Evolutionary conservation across 441 rosid species (phyloP).

Genomic region (Populus hybrid): DNA sequence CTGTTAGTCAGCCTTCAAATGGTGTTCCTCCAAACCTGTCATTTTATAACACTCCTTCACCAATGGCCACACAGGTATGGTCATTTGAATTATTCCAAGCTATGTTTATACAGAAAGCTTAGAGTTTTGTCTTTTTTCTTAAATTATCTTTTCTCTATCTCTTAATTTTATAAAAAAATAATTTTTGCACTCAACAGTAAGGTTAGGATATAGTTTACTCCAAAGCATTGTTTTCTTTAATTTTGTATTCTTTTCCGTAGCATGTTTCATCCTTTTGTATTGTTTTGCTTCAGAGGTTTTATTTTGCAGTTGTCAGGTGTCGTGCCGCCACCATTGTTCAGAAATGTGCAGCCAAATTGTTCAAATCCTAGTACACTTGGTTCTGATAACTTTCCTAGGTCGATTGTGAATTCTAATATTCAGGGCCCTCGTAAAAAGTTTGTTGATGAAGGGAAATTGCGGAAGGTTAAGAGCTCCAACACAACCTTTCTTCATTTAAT

Average conservation of each 20-base stretch:
- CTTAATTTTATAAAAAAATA: background rate
- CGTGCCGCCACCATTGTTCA: conserved; percentile 86
- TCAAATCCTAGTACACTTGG: conserved; percentile 42
- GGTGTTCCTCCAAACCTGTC: conserved; percentile 63
- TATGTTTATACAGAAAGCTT: background rate
- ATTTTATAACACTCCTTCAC: conserved; percentile 87
- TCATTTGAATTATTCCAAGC: background rate
- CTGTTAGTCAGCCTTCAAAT: conserved; percentile 57
- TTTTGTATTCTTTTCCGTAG: background rate
- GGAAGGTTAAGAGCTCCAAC: conserved; percentile 55
- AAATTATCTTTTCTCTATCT: background rate
- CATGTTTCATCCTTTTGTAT: conserved; percentile 24
- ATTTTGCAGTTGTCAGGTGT: conserved; percentile 74
- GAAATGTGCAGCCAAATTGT: conserved; percentile 71
- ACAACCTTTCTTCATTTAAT: conserved; percentile 16
- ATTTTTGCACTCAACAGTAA: background rate
- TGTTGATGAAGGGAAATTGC: conserved; percentile 96
- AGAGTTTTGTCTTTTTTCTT: background rate
- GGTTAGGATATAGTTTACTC: background rate
- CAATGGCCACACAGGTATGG: conserved; percentile 72
- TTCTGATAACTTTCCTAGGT: conserved; percentile 66
- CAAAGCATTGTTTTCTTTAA: background rate
- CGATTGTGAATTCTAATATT: conserved; percentile 69
- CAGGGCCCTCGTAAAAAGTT: conserved; percentile 97
- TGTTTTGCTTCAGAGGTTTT: conserved; percentile 5